Conservation (phyloP, 352 stramenopile species). For the Pythium guiyangense region DNA sequence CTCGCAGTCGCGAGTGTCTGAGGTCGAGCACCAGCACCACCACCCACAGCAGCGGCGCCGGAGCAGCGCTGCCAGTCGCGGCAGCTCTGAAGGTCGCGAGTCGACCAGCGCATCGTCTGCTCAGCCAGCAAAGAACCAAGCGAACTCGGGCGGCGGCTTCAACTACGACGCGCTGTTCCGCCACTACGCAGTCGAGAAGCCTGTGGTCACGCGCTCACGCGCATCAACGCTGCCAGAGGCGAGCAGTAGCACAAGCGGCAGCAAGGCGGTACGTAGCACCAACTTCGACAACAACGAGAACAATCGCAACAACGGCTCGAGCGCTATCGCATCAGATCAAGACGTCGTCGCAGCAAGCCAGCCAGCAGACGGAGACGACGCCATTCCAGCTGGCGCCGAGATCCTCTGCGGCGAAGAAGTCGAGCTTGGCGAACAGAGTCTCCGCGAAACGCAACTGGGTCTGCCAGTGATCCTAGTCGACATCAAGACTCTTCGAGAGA, state of each 20-base stretch:
- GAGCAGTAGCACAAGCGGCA: neutral
- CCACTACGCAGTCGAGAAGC: slow-evolving; percentile 17
- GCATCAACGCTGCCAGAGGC: slow-evolving; percentile 6
- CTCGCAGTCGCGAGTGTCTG: neutral
- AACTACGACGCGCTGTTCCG: slow-evolving; percentile 45
- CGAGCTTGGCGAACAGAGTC: neutral
- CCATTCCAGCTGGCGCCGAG: too few species aligned
- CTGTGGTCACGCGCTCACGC: neutral
- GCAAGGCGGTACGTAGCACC: neutral
- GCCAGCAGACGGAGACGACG: too few species aligned
- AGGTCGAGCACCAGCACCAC: neutral
- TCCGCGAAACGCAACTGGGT: slow-evolving; percentile 8
- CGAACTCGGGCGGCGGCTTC: slow-evolving; percentile 11
- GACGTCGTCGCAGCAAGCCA: too few species aligned
- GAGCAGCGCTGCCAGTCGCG: neutral
- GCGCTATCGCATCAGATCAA: too few species aligned
- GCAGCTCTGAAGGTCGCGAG: neutral
- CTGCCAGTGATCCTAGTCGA: slow-evolving; percentile 9
- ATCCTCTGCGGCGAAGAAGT: slow-evolving; percentile 1
- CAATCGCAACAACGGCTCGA: neutral
- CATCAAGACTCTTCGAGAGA: slow-evolving; percentile 6
- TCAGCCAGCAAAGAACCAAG: slow-evolving; percentile 5
- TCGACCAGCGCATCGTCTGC: neutral
- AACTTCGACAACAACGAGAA: neutral
- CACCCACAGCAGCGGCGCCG: neutral